Percentiles rank a stretch among this genome's conserved stretches.
Evolutionary conservation across 495 filamentous ascomycete species (phyloP).

Genomic region (Penicillium riverlandense): DNA sequence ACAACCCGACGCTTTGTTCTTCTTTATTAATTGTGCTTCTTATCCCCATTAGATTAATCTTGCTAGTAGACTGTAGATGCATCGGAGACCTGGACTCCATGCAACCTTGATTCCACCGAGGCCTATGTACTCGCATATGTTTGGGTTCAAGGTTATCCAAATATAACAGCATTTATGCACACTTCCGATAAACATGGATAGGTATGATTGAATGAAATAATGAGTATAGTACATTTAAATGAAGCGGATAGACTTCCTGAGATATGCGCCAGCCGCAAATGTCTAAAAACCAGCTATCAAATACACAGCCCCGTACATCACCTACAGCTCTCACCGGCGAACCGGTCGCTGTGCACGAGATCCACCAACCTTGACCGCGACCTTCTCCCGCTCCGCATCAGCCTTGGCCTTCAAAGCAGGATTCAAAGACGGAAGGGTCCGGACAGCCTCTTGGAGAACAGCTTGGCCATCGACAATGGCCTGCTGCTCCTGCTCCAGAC

Average conservation of each 20-base stretch:
- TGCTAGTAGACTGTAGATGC: no score
- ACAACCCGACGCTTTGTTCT: no score
- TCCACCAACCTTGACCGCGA: conserved; percentile 26
- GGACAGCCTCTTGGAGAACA: conserved; percentile 25
- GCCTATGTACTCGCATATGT: no score
- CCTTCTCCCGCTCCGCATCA: conserved; percentile 31
- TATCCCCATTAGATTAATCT: no score
- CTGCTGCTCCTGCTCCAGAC: conserved; percentile 15
- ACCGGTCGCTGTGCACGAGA: conserved; percentile 17
- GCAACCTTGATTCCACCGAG: no score
- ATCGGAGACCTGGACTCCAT: no score
- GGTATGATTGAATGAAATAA: conserved; percentile 8
- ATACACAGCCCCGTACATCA: conserved; percentile 12
- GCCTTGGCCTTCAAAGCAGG: conserved; percentile 24
- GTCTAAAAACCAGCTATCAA: conserved; percentile 17
- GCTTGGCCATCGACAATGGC: conserved; percentile 32
- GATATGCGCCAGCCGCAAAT: conserved; percentile 33
- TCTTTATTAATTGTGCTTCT: no score
- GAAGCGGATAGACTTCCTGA: conserved; percentile 22
- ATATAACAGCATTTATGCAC: neutral
- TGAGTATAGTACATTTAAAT: conserved; percentile 35
- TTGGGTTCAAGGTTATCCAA: neutral
- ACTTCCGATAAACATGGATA: neutral
- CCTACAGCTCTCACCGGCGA: conserved; percentile 16
- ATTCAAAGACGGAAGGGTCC: conserved; percentile 28